These are phyloP conservation scores for Aspergillus alliaceus DNA, from an alignment of 2,329 filamentous ascomycete species.

Conservation along the genomic window DNA sequence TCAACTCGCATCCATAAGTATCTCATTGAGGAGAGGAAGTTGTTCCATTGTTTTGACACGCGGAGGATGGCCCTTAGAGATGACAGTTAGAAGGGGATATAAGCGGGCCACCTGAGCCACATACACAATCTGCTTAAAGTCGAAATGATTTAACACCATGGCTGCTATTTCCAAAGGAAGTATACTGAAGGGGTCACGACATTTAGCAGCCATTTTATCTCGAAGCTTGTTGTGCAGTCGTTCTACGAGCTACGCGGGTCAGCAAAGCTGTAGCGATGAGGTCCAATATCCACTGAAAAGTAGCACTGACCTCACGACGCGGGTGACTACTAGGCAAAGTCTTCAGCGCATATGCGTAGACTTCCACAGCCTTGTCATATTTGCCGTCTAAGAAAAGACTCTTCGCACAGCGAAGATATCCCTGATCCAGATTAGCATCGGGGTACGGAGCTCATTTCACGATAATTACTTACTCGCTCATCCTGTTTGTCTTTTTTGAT, in stretches of 20 bases:
- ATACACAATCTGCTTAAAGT: conserved; percentile 53
- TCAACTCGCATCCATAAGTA: conserved; percentile 56
- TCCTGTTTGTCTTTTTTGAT: conserved; percentile 53
- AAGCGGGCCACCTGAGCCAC: conserved; percentile 5
- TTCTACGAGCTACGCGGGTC: conserved; percentile 39
- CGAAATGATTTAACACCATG: conserved; percentile 53
- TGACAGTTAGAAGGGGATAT: conserved; percentile 1
- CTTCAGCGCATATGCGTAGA: conserved; percentile 60
- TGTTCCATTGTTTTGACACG: conserved; percentile 57
- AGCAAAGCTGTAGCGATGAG: background rate
- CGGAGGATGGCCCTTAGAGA: conserved; percentile 46
- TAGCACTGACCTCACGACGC: conserved; percentile 28
- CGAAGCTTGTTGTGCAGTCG: conserved; percentile 49
- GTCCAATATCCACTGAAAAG: background rate
- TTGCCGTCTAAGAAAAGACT: conserved; percentile 49
- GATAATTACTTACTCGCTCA: conserved; percentile 43
- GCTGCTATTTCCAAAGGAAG: conserved; percentile 57
- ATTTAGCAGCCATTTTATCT: conserved; percentile 28
- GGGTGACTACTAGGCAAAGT: conserved; percentile 46
- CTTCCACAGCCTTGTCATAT: conserved; percentile 52
- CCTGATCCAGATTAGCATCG: conserved; percentile 31
- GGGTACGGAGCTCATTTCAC: too few relatives aligned
- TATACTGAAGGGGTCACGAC: conserved; percentile 51
- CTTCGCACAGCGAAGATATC: conserved; percentile 58
- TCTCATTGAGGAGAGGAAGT: conserved; percentile 49